Evolutionary conservation across 139 green algal genomes (phyloP).

Genomic region (Picochlorum costavermella): DNA sequence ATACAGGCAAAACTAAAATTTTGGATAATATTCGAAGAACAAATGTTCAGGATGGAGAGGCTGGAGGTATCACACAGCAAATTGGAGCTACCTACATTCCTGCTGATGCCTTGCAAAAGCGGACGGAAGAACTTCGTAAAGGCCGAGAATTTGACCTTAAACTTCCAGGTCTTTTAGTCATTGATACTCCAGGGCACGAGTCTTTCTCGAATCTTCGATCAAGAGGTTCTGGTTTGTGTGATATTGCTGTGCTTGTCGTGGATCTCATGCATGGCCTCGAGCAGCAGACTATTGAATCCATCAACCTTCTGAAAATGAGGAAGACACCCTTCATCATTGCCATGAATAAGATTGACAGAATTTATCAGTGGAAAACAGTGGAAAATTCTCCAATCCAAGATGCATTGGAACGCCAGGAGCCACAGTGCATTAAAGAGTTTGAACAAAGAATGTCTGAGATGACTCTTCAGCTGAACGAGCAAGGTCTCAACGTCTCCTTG

Average conservation of each 20-base stretch:
- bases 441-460: slow-evolving; percentile 43
- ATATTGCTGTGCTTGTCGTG: slow-evolving; percentile 96
- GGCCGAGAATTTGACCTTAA: slow-evolving; percentile 65
- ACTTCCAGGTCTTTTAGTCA: slow-evolving; percentile 90
- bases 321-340: slow-evolving; percentile 98
- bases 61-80: slow-evolving; percentile 98
- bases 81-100: slow-evolving; percentile 98
- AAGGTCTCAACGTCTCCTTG: slow-evolving; percentile 91
- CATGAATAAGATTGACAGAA: slow-evolving; percentile 86
- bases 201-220: slow-evolving; percentile 95
- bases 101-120: slow-evolving; percentile 60
- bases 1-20: slow-evolving; percentile 99
- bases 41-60: slow-evolving; percentile 96
- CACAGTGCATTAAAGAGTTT: slow-evolving; percentile 52
- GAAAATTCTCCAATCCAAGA: slow-evolving; percentile 67
- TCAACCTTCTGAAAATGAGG: slow-evolving; percentile 90
- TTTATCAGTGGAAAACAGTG: slow-evolving; percentile 86
- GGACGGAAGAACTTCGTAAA: slow-evolving; percentile 64
- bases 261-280: slow-evolving; percentile 98
- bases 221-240: slow-evolving; percentile 86
- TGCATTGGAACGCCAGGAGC: slow-evolving; percentile 21
- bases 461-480: slow-evolving; percentile 45
- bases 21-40: slow-evolving; percentile 96
- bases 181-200: slow-evolving; percentile 97
- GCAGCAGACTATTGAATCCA: slow-evolving; percentile 96